phyloP scores from a whole-genome alignment of 2,329 filamentous ascomycete genomes.

The Lachnellula arida region DNA sequence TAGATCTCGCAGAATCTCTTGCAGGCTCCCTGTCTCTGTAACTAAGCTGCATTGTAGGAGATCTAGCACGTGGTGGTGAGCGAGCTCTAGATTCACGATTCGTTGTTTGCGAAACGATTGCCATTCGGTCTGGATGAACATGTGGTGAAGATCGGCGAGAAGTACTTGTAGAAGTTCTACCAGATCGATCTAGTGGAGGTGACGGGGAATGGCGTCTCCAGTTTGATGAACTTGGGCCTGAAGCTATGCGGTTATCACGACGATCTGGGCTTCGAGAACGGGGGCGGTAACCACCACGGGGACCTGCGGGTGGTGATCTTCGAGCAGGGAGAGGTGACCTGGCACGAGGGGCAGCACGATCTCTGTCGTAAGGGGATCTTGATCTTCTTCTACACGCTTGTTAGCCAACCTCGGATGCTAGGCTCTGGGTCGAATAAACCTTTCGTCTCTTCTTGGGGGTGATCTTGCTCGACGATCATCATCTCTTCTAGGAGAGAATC shows the following conservation, averaged over 20 bases:
- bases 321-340: conserved; percentile 29
- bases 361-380: conserved; percentile 32
- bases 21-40: conserved; percentile 19
- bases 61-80: conserved; percentile 27
- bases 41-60: conserved; percentile 20
- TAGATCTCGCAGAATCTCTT: conserved; percentile 27
- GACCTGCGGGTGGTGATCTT: conserved; percentile 34
- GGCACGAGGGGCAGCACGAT: conserved; percentile 25
- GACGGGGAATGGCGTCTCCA: conserved; percentile 52
- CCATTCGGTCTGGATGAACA: not conserved
- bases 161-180: conserved; percentile 51
- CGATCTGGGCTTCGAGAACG: conserved; percentile 51
- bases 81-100: conserved; percentile 28
- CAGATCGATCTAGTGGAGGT: conserved; percentile 45
- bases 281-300: conserved; percentile 27
- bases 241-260: conserved; percentile 40
- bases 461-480: conserved; percentile 37
- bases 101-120: conserved; percentile 28
- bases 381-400: conserved; percentile 28
- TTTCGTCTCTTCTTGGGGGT: conserved; percentile 30
- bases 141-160: conserved; percentile 59
- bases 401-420: not conserved
- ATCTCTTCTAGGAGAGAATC: conserved; percentile 34
- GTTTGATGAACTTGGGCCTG: conserved; percentile 40
- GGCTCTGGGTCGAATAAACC: conserved; percentile 11